Base-by-base conservation (phyloP, 2,329 filamentous ascomycete species). In the Fusarium sp. region DNA sequence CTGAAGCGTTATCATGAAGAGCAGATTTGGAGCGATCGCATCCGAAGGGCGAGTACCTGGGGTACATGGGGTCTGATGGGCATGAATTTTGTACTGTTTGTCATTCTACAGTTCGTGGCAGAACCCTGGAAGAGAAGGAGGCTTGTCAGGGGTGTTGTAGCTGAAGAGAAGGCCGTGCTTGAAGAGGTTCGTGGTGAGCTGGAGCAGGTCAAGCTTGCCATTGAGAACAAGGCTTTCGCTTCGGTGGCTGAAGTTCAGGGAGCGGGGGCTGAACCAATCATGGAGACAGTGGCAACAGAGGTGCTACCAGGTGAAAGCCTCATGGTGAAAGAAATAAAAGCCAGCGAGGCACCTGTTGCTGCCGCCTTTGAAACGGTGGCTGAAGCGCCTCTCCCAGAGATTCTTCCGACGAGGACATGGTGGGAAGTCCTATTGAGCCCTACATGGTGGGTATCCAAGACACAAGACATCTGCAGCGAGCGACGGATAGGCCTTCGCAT, bases 21-120 rank as follows among this genome's bases (percentile, higher is more conserved):
- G 82, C 96, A 99, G 82, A 96, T 99, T 57, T 99, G 96, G 96
- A 97, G 93, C 76, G 96, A 99, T 78, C 95, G 97, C 72, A 99
- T 99, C 76, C 87, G 96, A 35, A 86, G 96, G 69, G 97, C 97
- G 84, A 96, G 92, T 77, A 99, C 96, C 0, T 99, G 96, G 96
- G 95, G 96, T 35, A 99, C 96, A 0, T 98, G 96, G 89, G 96
- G 95, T 1, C 82, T 99, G 64, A 99, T 99, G 96, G 95, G 95
- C 23, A 88, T 98, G 75, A 99, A 99, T 76, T 92, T 98, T 31
- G 78, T 98, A 63, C 81, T 99, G 45, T 93, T 99, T 76, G 80
- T 99, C 52, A 85, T 94, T 18, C 89, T 96, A 72, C 90, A 97
- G 80, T 90, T 97, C 71, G 88, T 96, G 20, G 90, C 97, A 63